Conservation (phyloP, 1,139 yeast genomes). For the Blastobotrys illinoisensis region DNA sequence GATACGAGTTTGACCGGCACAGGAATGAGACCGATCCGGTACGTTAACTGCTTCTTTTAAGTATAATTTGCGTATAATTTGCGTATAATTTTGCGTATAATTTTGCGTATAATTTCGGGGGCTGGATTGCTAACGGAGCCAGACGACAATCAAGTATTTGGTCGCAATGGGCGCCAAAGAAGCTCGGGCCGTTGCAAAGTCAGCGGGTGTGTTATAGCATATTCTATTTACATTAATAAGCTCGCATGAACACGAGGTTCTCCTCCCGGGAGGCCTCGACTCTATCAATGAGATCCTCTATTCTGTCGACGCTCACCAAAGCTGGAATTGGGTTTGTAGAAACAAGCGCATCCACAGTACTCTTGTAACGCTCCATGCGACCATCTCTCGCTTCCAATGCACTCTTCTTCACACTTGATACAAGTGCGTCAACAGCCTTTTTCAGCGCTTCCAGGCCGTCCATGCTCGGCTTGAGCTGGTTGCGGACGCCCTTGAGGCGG, state of each 20-base stretch:
- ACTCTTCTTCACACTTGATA: conserved; percentile 12
- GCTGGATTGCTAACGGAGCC: neutral
- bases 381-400: conserved; percentile 20
- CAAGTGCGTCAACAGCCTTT: conserved; percentile 8
- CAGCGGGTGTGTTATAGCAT: conserved; percentile 4
- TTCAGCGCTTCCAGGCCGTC: conserved; percentile 12
- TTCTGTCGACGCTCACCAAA: conserved; percentile 15
- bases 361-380: conserved; percentile 14
- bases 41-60: too few species aligned
- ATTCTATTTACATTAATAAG: conserved; percentile 1
- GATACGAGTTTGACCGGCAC: conserved; percentile 32
- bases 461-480: conserved; percentile 17
- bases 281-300: conserved; percentile 24
- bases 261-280: conserved; percentile 19
- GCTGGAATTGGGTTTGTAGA: conserved; percentile 6
- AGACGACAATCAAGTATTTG: conserved; percentile 27
- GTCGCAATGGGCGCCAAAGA: conserved; percentile 34
- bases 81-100: too few species aligned
- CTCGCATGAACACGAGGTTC: conserved; percentile 13
- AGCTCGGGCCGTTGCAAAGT: conserved; percentile 29
- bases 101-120: too few species aligned
- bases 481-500: conserved; percentile 20
- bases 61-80: too few species aligned
- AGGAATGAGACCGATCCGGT: conserved; percentile 26
- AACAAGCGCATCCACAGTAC: conserved; percentile 16